Percentiles rank a stretch among this genome's conserved stretches.
These are phyloP conservation scores for Phialophora macrospora DNA, from an alignment of 2,329 filamentous ascomycete genomes.

Conservation along the genomic window DNA sequence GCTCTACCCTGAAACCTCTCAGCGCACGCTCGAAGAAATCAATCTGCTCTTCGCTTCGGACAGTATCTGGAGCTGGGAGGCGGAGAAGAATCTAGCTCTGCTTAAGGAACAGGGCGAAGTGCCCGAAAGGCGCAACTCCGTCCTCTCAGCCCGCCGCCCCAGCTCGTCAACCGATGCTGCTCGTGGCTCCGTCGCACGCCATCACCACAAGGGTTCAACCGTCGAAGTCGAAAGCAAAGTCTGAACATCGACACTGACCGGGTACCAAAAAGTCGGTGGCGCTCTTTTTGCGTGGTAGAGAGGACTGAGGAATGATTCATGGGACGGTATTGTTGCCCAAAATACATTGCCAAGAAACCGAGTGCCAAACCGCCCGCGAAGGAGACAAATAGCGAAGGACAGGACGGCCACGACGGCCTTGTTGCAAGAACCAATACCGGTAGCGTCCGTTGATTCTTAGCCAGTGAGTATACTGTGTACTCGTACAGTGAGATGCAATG, in stretches of 20 bases:
- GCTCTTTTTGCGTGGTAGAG: neutral
- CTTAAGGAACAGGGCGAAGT: slow-evolving; percentile 1
- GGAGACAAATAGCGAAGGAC: too few relatives aligned
- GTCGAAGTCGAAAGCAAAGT: neutral
- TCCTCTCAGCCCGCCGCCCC: neutral
- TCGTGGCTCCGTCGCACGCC: neutral
- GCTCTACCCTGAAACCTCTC: slow-evolving; percentile 74
- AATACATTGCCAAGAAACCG: too few relatives aligned
- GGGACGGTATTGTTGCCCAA: neutral
- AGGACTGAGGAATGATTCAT: neutral
- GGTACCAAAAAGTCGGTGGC: neutral
- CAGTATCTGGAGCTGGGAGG: slow-evolving; percentile 72
- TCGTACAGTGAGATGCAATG: too few relatives aligned
- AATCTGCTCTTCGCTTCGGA: slow-evolving; percentile 72
- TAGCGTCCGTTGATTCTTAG: too few relatives aligned
- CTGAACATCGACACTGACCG: neutral
- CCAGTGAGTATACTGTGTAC: too few relatives aligned
- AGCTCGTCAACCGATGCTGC: neutral
- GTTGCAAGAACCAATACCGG: too few relatives aligned
- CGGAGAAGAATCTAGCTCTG: slow-evolving; percentile 55
- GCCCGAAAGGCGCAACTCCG: neutral
- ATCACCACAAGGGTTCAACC: neutral
- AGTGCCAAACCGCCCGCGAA: too few relatives aligned
- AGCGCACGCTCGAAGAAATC: slow-evolving; percentile 76
- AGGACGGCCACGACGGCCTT: too few relatives aligned